phyloP scores from a whole-genome alignment of 2,329 filamentous ascomycete species.

The Trichoderma brevicompactum region DNA sequence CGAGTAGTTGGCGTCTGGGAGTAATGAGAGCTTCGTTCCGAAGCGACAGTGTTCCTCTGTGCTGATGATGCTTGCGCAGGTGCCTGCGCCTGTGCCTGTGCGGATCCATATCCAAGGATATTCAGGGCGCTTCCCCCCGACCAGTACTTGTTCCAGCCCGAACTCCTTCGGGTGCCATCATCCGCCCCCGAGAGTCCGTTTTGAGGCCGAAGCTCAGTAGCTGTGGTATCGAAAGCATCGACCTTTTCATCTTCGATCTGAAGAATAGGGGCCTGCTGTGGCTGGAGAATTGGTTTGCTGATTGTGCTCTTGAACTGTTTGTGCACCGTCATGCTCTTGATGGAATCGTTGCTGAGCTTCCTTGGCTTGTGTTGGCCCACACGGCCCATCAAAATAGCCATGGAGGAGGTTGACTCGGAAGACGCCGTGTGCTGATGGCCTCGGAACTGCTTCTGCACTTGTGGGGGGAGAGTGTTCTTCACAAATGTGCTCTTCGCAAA shows the following conservation, averaged over 20 bases:
- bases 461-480: conserved; percentile 47
- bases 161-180: conserved; percentile 62
- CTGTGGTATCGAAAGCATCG: conserved; percentile 45
- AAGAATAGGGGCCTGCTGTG: conserved; percentile 40
- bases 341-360: conserved; percentile 61
- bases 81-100: conserved; percentile 37
- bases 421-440: conserved; percentile 60
- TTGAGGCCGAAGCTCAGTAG: conserved; percentile 44
- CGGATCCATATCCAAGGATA: conserved; percentile 61
- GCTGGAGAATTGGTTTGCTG: conserved; percentile 62
- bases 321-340: conserved; percentile 55
- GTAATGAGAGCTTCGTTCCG: conserved; percentile 62
- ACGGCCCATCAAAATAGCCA: conserved; percentile 69
- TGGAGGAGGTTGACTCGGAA: conserved; percentile 63
- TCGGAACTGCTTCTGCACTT: conserved; percentile 47
- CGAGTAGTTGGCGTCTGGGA: conserved; percentile 42
- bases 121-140: conserved; percentile 72
- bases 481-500: conserved; percentile 49
- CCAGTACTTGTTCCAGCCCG: conserved; percentile 79
- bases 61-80: conserved; percentile 30
- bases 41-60: conserved; percentile 57
- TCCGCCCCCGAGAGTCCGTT: conserved; percentile 43
- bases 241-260: conserved; percentile 49
- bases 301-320: conserved; percentile 67
- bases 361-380: conserved; percentile 52